Base-by-base conservation (phyloP, 1,284 basidiomycete genomes). In the Ceraceosorus guamensis region DNA sequence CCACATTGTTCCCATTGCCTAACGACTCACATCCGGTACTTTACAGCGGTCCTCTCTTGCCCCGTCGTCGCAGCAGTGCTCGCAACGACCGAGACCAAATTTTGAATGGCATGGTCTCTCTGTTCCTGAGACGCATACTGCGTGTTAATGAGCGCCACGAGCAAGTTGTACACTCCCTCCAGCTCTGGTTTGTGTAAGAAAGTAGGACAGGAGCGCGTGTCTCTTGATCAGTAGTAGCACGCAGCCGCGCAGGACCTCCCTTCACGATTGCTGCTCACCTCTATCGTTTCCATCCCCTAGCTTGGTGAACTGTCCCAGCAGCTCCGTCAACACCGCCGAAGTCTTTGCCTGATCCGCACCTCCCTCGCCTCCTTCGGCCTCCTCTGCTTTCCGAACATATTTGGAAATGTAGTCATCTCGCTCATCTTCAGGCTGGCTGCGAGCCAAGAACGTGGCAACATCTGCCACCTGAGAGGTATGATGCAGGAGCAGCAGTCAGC, bases 151-250 rank as follows among this genome's bases (percentile, higher is more conserved):
- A 75, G 63, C 30, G 67, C 53, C 34, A 59, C 55, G 48, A 74
- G 55, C 11, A 75, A 58, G 57, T 75, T 75, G 61, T 65, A 74
- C 24, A 68, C 59, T 13, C 73, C 73, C 51, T 75, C 73, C 30
- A 75, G 54, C 49, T 75, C 68, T 59, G 24, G 5, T 14, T 4
- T 54, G 31, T 6, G 30, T 33, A 32, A 13, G 50, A 4, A 6
- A 33, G 5, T n/a, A 33, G 18, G 46, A 3, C 13, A 32, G 3
- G 46, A n/a, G 32, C 46, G 24, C 24, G 24, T 24, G 24, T 24
- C 24, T 24, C 24, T 24, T 3, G 24, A 24, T 24, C 24, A 24
- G 24, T 24, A 24, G 24, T 24, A 24, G 24, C 24, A 24, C 24
- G 24, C 24, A 24, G 3, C 24, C 24, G 6, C 5, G 7, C 10